Percentiles rank a stretch among this genome's conserved stretches.
Evolutionary conservation across 2,329 filamentous ascomycete genomes (phyloP).

Genomic region (Penicillium sp.): DNA sequence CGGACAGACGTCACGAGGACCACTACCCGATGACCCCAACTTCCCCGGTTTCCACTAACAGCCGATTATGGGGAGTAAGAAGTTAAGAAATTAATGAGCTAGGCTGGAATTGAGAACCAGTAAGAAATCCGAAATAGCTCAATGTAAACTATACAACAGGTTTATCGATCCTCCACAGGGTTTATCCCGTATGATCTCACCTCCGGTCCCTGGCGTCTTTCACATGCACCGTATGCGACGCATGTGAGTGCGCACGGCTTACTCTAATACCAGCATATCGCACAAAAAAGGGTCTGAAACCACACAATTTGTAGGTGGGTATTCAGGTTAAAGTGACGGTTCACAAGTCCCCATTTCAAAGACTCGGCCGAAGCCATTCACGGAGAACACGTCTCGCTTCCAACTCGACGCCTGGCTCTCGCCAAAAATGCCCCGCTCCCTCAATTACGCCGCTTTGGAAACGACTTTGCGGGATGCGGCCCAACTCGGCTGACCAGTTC

Average conservation of each 20-base stretch:
- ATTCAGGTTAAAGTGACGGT: background rate
- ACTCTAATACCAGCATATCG: background rate
- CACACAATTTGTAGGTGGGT: background rate
- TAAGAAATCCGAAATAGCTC: background rate
- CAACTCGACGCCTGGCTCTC: constrained; percentile 51
- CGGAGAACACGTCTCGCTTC: constrained; percentile 41
- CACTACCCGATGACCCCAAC: constrained; percentile 18
- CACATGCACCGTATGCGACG: constrained; percentile 9
- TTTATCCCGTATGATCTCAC: constrained; percentile 8
- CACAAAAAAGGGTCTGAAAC: background rate
- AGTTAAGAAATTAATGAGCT: background rate
- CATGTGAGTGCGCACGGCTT: constrained; percentile 13
- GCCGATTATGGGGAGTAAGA: background rate
- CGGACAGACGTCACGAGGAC: constrained; percentile 25
- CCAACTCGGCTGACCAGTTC: constrained; percentile 62
- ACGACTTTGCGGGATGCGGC: constrained; percentile 40
- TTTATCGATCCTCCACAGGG: background rate
- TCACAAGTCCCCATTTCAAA: background rate
- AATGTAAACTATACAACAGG: background rate
- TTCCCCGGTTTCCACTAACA: constrained; percentile 5
- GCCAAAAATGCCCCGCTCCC: constrained; percentile 63
- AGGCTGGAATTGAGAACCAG: background rate
- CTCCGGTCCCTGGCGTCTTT: constrained; percentile 12
- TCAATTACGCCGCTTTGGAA: constrained; percentile 52
- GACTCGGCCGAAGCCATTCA: constrained; percentile 36